These are phyloP conservation scores for Sicyos baderoa DNA, from an alignment of 306 rosid species.

Conservation along the genomic window DNA sequence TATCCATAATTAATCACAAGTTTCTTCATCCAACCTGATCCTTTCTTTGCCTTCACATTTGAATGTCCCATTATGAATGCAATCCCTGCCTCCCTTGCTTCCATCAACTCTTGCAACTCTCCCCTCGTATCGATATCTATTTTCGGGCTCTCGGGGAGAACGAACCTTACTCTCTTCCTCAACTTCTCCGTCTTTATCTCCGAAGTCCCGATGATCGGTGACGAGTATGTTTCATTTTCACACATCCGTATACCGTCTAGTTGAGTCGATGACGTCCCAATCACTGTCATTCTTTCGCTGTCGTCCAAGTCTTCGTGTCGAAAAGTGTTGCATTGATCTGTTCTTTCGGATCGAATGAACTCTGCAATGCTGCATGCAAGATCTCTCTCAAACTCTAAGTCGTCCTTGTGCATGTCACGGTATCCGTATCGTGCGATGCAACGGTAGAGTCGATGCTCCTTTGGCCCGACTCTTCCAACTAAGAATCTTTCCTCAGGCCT, in stretches of 20 bases:
- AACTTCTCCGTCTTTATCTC: slow-evolving; percentile 44
- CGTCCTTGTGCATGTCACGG: slow-evolving; percentile 80
- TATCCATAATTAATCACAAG: slow-evolving; percentile 75
- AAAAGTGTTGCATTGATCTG: slow-evolving; percentile 23
- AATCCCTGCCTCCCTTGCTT: slow-evolving; percentile 92
- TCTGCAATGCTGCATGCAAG: slow-evolving; percentile 87
- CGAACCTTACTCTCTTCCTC: slow-evolving; percentile 73
- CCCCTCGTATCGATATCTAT: slow-evolving; percentile 42
- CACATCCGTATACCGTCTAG: slow-evolving; percentile 50
- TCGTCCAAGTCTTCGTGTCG: slow-evolving; percentile 35
- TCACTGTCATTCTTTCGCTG: slow-evolving; percentile 72
- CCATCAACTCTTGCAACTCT: slow-evolving; percentile 78
- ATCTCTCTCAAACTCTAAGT: slow-evolving; percentile 77
- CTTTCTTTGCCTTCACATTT: slow-evolving; percentile 82
- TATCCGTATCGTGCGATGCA: slow-evolving; percentile 94
- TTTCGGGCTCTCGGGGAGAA: slow-evolving; percentile 60
- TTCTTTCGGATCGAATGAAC: slow-evolving; percentile 59
- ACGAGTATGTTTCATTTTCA: slow-evolving; percentile 35
- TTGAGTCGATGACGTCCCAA: slow-evolving; percentile 69
- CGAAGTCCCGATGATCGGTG: slow-evolving; percentile 36
- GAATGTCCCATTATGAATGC: slow-evolving; percentile 95
- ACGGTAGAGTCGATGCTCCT: slow-evolving; percentile 73
- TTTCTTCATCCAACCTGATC: slow-evolving; percentile 74
- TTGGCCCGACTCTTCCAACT: slow-evolving; percentile 93
- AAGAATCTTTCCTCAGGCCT: slow-evolving; percentile 83